phyloP scores from a whole-genome alignment of 768 basidiomycete species.

The Astraeus odoratus region DNA sequence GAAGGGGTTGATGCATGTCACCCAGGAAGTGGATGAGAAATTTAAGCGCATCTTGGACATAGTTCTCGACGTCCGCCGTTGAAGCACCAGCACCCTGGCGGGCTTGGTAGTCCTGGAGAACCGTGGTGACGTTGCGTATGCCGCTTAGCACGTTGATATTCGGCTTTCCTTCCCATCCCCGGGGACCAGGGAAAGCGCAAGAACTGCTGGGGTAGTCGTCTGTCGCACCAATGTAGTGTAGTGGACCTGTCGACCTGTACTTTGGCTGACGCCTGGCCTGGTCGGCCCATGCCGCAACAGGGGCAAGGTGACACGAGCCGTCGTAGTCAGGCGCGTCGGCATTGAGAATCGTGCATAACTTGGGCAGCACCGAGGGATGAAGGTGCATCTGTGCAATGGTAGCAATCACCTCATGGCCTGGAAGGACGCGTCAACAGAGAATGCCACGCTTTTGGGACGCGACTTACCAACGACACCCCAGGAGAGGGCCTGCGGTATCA shows the following conservation, averaged over 20 bases:
- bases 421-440: not conserved
- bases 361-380: constrained; percentile 59
- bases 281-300: constrained; percentile 89
- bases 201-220: constrained; percentile 72
- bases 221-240: constrained; percentile 71
- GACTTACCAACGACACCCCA: constrained; percentile 37
- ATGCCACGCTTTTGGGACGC: not conserved
- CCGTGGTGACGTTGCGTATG: constrained; percentile 66
- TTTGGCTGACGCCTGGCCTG: constrained; percentile 39
- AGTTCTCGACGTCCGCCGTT: constrained; percentile 16
- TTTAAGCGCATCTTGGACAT: constrained; percentile 75
- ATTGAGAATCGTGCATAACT: constrained; percentile 64
- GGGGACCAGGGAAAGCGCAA: constrained; percentile 70
- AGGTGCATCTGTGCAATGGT: constrained; percentile 93
- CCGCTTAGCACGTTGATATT: constrained; percentile 69
- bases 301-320: constrained; percentile 68
- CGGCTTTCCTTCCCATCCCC: constrained; percentile 61
- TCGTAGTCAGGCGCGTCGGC: constrained; percentile 24
- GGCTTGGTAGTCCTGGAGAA: constrained; percentile 46
- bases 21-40: constrained; percentile 93
- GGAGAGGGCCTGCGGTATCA: constrained; percentile 25
- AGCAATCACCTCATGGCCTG: constrained; percentile 88
- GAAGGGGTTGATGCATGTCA: constrained; percentile 91
- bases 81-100: constrained; percentile 2
- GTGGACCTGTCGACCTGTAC: constrained; percentile 64